Evolutionary conservation across 2,329 filamentous ascomycete species (phyloP).

Genomic region (Aureobasidium sp.): DNA sequence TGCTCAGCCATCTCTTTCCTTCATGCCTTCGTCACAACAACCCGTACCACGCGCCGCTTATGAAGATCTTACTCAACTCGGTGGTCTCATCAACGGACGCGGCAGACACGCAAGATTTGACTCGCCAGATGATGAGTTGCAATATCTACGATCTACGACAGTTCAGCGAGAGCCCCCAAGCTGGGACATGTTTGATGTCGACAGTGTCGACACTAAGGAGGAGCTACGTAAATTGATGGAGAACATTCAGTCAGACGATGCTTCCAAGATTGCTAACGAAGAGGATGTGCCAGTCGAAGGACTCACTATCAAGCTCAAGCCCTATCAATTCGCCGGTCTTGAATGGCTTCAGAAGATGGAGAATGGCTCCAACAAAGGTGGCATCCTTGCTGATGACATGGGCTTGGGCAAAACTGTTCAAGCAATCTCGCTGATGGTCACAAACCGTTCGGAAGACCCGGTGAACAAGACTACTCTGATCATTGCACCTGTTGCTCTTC

Average conservation of each 20-base stretch:
- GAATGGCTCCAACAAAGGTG: slow-evolving; percentile 60
- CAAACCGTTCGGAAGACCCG: slow-evolving; percentile 52
- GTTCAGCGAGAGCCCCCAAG: slow-evolving; percentile 19
- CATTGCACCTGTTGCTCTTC: slow-evolving; percentile 67
- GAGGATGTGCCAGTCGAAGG: slow-evolving; percentile 45
- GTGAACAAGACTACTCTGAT: slow-evolving; percentile 68
- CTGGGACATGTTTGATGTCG: slow-evolving; percentile 30
- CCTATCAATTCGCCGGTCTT: slow-evolving; percentile 72
- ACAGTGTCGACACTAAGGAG: slow-evolving; percentile 44
- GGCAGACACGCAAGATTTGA: slow-evolving; percentile 10
- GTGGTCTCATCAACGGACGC: neutral
- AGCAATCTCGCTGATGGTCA: slow-evolving; percentile 66
- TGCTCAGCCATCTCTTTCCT: neutral
- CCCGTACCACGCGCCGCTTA: neutral
- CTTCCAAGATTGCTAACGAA: slow-evolving; percentile 64
- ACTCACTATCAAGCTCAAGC: slow-evolving; percentile 62
- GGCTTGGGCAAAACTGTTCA: slow-evolving; percentile 80
- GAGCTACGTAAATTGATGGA: slow-evolving; percentile 62
- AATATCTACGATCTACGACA: slow-evolving; percentile 20
- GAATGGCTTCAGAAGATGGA: slow-evolving; percentile 72
- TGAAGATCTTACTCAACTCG: neutral
- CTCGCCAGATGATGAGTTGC: slow-evolving; percentile 20
- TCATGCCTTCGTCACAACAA: neutral
- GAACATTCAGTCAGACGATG: slow-evolving; percentile 64
- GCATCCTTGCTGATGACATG: slow-evolving; percentile 76